Evolutionary conservation across 176 grass and related monocot species (phyloP).

Genomic region (Canna indica): DNA sequence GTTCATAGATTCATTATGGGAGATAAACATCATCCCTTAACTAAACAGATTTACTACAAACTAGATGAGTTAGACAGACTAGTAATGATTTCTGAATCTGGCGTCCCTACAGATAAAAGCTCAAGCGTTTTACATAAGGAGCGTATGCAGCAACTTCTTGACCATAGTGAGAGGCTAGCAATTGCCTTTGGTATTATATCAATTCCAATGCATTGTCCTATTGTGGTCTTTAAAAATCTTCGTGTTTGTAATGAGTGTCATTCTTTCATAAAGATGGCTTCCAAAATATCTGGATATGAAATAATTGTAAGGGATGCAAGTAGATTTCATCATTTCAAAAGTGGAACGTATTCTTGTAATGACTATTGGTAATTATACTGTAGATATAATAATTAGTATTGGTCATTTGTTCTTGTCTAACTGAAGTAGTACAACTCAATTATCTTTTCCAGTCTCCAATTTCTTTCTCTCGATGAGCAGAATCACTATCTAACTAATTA

Average conservation of each 20-base stretch:
- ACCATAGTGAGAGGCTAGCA: constrained; percentile 21
- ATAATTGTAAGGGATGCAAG: constrained; percentile 19
- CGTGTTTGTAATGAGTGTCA: constrained; percentile 17
- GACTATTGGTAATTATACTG: constrained; percentile 9
- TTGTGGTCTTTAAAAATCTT: constrained; percentile 16
- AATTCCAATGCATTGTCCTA: constrained; percentile 6
- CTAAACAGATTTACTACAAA: constrained; percentile 16
- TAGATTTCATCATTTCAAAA: constrained; percentile 20
- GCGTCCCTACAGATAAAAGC: background rate
- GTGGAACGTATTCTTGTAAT: constrained; percentile 14
- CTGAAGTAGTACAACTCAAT: no score
- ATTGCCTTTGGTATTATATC: constrained; percentile 20
- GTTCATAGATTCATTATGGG: constrained; percentile 21
- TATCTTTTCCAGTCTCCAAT: no score
- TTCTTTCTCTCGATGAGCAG: no score
- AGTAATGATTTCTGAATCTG: constrained; percentile 1
- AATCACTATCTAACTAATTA: no score
- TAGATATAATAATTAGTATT: no score
- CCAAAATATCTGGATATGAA: constrained; percentile 2
- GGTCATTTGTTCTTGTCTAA: no score
- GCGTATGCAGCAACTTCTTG: constrained; percentile 20
- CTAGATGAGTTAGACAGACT: constrained; percentile 13
- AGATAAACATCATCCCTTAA: constrained; percentile 18
- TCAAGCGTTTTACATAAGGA: background rate
- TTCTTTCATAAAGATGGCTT: constrained; percentile 9